Percentiles rank a stretch among this genome's conserved stretches.
Conservation (phyloP, 257 asterid species). For the Cordia subcordata region DNA sequence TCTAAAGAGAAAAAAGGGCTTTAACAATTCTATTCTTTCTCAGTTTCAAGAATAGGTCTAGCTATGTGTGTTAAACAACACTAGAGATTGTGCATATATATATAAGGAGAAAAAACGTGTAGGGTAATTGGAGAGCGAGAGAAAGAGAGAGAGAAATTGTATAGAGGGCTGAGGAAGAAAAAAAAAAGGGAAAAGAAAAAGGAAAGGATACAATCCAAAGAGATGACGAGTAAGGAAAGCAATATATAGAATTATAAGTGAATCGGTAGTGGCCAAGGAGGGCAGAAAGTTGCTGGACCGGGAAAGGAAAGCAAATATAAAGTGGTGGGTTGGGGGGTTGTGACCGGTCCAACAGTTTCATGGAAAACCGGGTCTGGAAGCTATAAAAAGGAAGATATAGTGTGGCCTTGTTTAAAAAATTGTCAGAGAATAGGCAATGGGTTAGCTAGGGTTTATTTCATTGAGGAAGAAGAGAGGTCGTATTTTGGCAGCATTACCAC, state of each 20-base stretch:
- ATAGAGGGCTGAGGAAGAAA: not conserved
- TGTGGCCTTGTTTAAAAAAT: not conserved
- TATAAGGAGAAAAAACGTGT: slow-evolving; percentile 5
- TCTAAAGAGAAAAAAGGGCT: not conserved
- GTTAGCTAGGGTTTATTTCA: slow-evolving; percentile 21
- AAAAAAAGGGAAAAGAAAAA: not conserved
- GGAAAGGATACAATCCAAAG: slow-evolving; percentile 8
- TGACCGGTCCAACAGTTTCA: not conserved
- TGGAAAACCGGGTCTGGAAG: not conserved
- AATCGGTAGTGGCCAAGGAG: slow-evolving; percentile 13
- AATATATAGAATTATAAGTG: not conserved
- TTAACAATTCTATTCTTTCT: not conserved
- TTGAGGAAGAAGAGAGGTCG: slow-evolving; percentile 10
- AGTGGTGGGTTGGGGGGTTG: too few relatives aligned
- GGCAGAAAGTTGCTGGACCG: not conserved
- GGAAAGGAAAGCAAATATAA: slow-evolving; percentile 1
- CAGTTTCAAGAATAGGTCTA: slow-evolving; percentile 8
- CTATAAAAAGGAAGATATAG: not conserved
- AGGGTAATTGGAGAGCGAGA: slow-evolving; percentile 1
- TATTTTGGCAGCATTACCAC: slow-evolving; percentile 17
- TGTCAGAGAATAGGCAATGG: slow-evolving; percentile 9
- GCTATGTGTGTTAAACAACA: slow-evolving; percentile 6
- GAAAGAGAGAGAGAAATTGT: not conserved
- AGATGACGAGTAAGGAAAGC: not conserved
- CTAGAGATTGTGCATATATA: slow-evolving; percentile 1